Percentiles rank a stretch among this genome's conserved stretches.
Conservation (phyloP, 768 basidiomycete species). For the Naganishia vishniacii region DNA sequence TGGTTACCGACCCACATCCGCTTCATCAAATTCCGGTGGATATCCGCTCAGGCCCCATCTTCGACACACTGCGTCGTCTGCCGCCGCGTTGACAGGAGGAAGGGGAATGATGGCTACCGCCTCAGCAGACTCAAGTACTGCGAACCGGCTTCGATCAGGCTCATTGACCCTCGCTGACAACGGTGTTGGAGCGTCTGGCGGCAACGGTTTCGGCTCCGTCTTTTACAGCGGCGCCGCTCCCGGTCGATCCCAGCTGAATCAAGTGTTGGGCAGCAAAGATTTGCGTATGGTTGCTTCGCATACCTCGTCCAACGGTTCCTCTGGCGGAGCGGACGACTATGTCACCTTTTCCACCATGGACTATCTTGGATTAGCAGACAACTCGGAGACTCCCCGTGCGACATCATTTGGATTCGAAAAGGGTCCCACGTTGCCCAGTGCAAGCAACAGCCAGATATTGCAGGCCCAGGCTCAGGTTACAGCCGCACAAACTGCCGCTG, state of each 20-base stretch:
- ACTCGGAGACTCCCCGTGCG: conserved; percentile 31
- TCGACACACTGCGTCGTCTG: conserved; percentile 42
- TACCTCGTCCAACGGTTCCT: conserved; percentile 55
- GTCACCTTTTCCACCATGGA: conserved; percentile 92
- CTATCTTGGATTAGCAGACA: conserved; percentile 89
- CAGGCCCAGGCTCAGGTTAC: conserved; percentile 56
- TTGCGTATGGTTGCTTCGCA: conserved; percentile 71
- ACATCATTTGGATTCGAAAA: conserved; percentile 25
- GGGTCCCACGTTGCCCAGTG: conserved; percentile 15
- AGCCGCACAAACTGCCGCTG: conserved; percentile 75
- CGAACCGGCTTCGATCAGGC: conserved; percentile 61
- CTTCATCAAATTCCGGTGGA: conserved; percentile 50
- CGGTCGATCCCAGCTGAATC: conserved; percentile 51
- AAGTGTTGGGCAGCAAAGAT: conserved; percentile 62
- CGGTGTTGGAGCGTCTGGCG: conserved; percentile 63
- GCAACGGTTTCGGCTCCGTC: conserved; percentile 75
- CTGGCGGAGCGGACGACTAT: conserved; percentile 55
- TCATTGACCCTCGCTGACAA: conserved; percentile 80
- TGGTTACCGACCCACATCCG: conserved; percentile 58
- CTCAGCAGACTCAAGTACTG: conserved; percentile 24
- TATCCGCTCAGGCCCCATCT: conserved; percentile 33
- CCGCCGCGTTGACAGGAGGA: conserved; percentile 29
- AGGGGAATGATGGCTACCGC: conserved; percentile 1
- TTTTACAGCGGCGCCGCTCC: conserved; percentile 60
- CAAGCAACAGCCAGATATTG: conserved; percentile 3